These are phyloP conservation scores for Afroboletus lepidellus DNA, from an alignment of 1,284 basidiomycete genomes.

Conservation along the genomic window DNA sequence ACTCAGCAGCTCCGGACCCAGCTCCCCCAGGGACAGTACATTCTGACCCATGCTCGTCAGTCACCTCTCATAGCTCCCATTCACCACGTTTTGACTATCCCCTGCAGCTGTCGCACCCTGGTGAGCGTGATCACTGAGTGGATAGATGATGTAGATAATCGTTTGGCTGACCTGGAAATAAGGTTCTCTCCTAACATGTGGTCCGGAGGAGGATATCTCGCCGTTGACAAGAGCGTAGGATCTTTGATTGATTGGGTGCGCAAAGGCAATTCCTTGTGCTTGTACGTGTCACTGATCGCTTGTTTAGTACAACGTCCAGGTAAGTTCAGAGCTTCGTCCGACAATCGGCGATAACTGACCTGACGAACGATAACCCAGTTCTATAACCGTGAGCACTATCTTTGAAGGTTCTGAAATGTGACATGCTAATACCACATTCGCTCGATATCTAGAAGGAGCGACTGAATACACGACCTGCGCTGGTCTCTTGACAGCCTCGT, in stretches of 20 bases:
- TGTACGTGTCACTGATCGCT: neutral
- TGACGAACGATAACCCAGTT: conserved; percentile 38
- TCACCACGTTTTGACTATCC: conserved; percentile 1
- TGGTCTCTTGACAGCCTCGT: conserved; percentile 43
- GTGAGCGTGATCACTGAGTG: conserved; percentile 7
- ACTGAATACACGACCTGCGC: conserved; percentile 47
- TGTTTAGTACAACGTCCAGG: conserved; percentile 45
- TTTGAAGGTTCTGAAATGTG: neutral
- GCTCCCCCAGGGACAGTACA: conserved; percentile 38
- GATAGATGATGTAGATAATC: neutral
- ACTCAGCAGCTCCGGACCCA: conserved; percentile 38
- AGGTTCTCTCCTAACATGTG: conserved; percentile 23
- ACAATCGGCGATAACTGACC: neutral
- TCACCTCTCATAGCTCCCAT: neutral
- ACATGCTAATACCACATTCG: neutral
- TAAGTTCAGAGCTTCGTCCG: conserved; percentile 12
- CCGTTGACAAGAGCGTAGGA: conserved; percentile 56
- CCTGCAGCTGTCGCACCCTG: conserved; percentile 31
- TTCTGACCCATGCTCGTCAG: conserved; percentile 39
- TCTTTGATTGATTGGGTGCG: conserved; percentile 52
- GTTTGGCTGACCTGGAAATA: neutral
- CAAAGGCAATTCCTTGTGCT: neutral
- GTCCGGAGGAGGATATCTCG: conserved; percentile 53
- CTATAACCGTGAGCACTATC: conserved; percentile 55
- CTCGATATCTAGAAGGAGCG: conserved; percentile 38